Conservation (phyloP, 2,329 filamentous ascomycete genomes). For the Ophiostoma quercus region DNA sequence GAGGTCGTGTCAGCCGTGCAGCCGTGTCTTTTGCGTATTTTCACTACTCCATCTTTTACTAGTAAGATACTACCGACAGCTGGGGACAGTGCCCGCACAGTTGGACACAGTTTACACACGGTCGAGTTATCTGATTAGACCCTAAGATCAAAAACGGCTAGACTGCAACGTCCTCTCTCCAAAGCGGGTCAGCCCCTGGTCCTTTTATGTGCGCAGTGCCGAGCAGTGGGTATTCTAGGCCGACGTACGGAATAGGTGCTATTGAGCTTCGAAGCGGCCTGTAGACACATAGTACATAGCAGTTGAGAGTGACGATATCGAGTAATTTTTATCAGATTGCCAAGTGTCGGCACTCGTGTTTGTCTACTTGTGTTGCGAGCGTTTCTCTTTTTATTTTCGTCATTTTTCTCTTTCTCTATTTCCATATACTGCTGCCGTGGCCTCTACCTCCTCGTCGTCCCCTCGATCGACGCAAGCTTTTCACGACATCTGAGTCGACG, state of each 20-base stretch:
- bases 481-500: neutral
- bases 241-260: constrained; percentile 21
- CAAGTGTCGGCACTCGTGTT: neutral
- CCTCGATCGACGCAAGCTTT: constrained; percentile 2
- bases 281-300: neutral
- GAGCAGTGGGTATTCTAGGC: neutral
- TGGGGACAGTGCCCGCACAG: constrained; percentile 20
- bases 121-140: neutral
- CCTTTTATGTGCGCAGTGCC: neutral
- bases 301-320: neutral
- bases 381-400: neutral
- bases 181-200: neutral
- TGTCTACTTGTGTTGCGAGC: neutral
- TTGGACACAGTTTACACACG: neutral
- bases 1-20: neutral
- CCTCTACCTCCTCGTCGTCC: neutral
- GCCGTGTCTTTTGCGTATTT: neutral
- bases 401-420: neutral
- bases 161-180: neutral
- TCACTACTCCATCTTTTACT: neutral
- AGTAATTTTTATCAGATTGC: constrained; percentile 15
- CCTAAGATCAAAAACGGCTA: neutral
- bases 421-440: neutral
- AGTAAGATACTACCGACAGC: neutral
- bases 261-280: constrained; percentile 21